Conservation (phyloP, 768 basidiomycete species). For the Boletus coccyginus region DNA sequence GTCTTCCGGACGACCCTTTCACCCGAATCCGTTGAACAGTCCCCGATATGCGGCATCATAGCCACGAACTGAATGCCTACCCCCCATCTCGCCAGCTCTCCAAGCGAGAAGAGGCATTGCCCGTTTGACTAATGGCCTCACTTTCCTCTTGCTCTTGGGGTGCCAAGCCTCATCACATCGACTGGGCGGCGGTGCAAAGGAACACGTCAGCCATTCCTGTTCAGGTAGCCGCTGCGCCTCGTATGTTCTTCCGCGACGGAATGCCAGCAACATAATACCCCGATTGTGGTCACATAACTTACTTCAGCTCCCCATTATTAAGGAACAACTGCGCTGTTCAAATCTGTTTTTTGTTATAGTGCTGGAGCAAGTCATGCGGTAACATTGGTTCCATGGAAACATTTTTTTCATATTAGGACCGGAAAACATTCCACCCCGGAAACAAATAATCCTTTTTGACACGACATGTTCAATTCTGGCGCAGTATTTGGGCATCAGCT, state of each 20-base stretch:
- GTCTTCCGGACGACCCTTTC: constrained; percentile 28
- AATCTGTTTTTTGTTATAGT: constrained; percentile 24
- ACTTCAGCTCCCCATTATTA: constrained; percentile 27
- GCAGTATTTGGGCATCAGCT: constrained; percentile 22
- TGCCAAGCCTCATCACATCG: constrained; percentile 22
- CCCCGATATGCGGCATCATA: constrained; percentile 26
- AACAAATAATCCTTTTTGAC: constrained; percentile 23
- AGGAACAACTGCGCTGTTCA: constrained; percentile 27
- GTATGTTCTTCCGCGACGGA: constrained; percentile 28
- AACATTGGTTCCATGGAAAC: constrained; percentile 25
- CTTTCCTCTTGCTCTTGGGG: constrained; percentile 17
- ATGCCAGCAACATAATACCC: constrained; percentile 22
- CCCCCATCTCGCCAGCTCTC: constrained; percentile 16
- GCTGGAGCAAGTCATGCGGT: constrained; percentile 22
- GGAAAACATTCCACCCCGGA: constrained; percentile 23
- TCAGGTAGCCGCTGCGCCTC: constrained; percentile 23
- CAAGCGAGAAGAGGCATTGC: constrained; percentile 29
- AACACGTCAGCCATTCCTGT: constrained; percentile 14
- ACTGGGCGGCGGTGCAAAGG: constrained; percentile 12
- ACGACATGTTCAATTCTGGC: constrained; percentile 17
- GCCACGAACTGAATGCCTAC: constrained; percentile 20
- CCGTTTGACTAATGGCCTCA: constrained; percentile 31
- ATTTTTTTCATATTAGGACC: constrained; percentile 28
- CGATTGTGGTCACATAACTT: constrained; percentile 25
- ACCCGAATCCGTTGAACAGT: constrained; percentile 32